These are phyloP conservation scores for Volvox africanus DNA, from an alignment of 139 green algal species.

Conservation along the genomic window DNA sequence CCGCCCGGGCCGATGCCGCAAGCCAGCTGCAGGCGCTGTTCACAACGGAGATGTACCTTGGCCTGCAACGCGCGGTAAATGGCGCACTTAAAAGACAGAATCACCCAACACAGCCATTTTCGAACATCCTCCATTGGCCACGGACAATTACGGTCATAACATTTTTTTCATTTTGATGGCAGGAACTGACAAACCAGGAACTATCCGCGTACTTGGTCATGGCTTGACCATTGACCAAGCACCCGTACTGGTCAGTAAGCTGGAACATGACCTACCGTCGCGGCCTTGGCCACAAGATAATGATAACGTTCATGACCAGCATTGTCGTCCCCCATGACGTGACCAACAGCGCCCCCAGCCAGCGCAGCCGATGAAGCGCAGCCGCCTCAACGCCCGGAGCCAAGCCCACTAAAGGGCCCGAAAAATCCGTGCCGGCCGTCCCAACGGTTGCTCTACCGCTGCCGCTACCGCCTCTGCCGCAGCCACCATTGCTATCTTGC, in stretches of 20 bases:
- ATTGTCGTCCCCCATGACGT: not conserved
- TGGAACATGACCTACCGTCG: not conserved
- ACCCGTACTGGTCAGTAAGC: not conserved
- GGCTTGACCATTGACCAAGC: too few species aligned
- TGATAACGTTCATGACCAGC: constrained; percentile 1
- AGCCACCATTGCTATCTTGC: not conserved
- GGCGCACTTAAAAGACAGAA: too few species aligned
- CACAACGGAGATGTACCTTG: not conserved
- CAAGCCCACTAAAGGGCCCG: not conserved
- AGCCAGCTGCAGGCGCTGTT: constrained; percentile 31
- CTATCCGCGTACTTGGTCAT: too few species aligned
- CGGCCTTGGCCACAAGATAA: not conserved
- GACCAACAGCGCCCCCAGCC: constrained; percentile 35
- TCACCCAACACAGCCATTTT: too few species aligned
- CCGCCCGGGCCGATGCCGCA: not conserved
- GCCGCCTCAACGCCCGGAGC: not conserved
- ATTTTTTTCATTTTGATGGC: too few species aligned
- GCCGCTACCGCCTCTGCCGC: too few species aligned
- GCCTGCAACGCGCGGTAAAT: not conserved
- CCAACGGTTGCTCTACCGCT: too few species aligned
- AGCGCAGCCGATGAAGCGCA: not conserved
- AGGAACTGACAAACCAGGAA: too few species aligned
- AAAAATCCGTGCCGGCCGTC: not conserved
- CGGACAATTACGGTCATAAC: too few species aligned
- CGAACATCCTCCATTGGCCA: too few species aligned